Base-by-base conservation (phyloP, 495 filamentous ascomycete species). In the Daldinia loculata region DNA sequence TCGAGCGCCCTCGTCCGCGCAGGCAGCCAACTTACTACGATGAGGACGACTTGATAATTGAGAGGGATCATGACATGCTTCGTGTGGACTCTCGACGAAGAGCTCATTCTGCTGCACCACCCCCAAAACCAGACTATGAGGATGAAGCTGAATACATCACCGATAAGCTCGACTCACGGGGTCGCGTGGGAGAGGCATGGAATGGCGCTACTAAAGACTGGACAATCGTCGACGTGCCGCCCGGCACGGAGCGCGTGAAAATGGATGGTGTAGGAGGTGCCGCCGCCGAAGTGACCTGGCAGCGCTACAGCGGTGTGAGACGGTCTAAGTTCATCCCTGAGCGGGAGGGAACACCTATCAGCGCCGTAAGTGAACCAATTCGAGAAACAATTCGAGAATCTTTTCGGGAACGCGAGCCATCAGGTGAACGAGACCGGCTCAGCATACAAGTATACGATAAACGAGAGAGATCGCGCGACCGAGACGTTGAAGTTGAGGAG, bases 221-320 rank as follows among this genome's bases (percentile, higher is more conserved):
- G 88, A 83, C 85, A 57, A 92, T 94, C 61, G 87, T 94, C 22
- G 92, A 94, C 77, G 90, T 94, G 30, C 92, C 92, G 5, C 90
- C 91, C 14, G 92, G 92, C 59, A 94, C 91, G 0, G 87, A 90
- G 76, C 83, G 90, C 41, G 91, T 94, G 48, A 83, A 83, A 41
- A 89, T 94, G 86, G 90, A 94, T 72, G 90, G 91, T 64, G 84
- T 85, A 19, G 91, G 91, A 29, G 90, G 90, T 52, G 90, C 79
- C 48, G 77, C 77, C 19, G 85, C 90, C 71, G 91, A 92, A 69
- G 85, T 92, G 36, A 90, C 87, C 38, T 94, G 92, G 91, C 83
- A 87, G 74, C 85, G 88, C 62, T 93, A 93, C 75, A 92, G 91
- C 74, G 92, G 92, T 30, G 89, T 93, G 14, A 84, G 92, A 17